Conservation (phyloP, 139 green algal genomes). For the Spirogloea muscicola region DNA sequence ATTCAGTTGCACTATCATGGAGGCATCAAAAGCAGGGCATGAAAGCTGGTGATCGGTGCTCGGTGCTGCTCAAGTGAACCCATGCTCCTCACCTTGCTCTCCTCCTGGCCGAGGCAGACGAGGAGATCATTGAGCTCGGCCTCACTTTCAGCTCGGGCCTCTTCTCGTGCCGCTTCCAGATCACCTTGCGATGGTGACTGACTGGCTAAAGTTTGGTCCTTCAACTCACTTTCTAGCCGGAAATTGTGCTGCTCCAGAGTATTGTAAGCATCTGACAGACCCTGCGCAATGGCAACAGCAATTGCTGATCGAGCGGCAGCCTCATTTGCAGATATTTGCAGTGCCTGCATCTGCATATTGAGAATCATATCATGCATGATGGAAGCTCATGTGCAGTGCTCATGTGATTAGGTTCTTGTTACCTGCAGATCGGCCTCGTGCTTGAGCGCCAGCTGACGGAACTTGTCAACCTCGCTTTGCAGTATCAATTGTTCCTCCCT, state of each 20-base stretch:
- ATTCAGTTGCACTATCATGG: too few species aligned
- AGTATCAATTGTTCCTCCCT: conserved; percentile 19
- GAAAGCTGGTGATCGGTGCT: too few species aligned
- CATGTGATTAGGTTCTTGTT: too few species aligned
- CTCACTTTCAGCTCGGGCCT: conserved; percentile 58
- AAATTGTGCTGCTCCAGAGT: conserved; percentile 59
- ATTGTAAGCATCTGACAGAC: conserved; percentile 71
- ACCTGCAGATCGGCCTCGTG: conserved; percentile 42
- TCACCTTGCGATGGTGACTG: conserved; percentile 28
- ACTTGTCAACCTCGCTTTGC: conserved; percentile 53
- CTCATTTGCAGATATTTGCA: too few species aligned
- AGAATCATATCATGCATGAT: too few species aligned
- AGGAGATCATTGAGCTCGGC: conserved; percentile 76
- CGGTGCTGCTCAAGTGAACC: too few species aligned
- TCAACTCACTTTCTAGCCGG: conserved; percentile 34
- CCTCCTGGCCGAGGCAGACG: conserved; percentile 76
- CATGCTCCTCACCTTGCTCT: too few species aligned
- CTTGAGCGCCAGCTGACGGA: conserved; percentile 18
- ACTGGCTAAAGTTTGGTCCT: neutral
- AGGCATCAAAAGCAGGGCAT: too few species aligned
- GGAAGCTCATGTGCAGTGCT: too few species aligned
- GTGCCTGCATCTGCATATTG: too few species aligned
- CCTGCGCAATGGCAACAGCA: too few species aligned
- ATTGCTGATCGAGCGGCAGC: too few species aligned
- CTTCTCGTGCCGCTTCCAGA: conserved; percentile 41